Conservation (phyloP, 2,329 filamentous ascomycete genomes). For the Coniosporium tulheliwenetii region DNA sequence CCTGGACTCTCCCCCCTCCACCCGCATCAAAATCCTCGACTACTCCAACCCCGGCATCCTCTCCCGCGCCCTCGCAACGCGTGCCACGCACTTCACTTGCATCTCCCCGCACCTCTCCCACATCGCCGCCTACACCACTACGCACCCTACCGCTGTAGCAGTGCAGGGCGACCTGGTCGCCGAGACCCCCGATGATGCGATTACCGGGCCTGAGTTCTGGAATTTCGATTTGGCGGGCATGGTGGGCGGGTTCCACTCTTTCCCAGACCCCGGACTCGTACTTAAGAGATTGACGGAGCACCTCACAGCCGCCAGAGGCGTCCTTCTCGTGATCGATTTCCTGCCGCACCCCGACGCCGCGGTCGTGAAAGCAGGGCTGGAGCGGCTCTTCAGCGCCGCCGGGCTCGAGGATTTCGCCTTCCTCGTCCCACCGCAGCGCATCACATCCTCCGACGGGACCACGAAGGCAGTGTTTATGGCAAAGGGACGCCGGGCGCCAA, state of each 20-base stretch:
- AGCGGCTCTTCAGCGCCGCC: conserved; percentile 10
- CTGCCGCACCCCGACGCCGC: conserved; percentile 17
- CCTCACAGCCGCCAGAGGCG: conserved; percentile 12
- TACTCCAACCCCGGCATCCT: too few species aligned
- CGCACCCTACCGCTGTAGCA: conserved; percentile 3
- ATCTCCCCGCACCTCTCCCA: too few species aligned
- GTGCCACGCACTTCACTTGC: too few species aligned
- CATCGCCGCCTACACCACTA: too few species aligned
- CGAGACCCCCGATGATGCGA: conserved; percentile 7
- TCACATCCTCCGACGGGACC: conserved; percentile 12
- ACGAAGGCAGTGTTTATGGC: conserved; percentile 16
- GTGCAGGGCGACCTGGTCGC: conserved; percentile 20
- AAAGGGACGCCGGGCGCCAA: conserved; percentile 10
- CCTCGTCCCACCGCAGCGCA: conserved; percentile 11
- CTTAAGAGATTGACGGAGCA: conserved; percentile 11
- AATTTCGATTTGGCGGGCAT: conserved; percentile 27
- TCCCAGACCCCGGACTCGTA: conserved; percentile 14
- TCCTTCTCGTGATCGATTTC: conserved; percentile 14
- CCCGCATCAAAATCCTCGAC: too few species aligned
- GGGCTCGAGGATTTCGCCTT: conserved; percentile 15
- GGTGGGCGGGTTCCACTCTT: conserved; percentile 30
- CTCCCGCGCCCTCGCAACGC: too few species aligned
- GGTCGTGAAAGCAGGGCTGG: conserved; percentile 11
- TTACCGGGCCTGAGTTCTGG: conserved; percentile 16
- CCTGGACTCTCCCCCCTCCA: too few species aligned